Evolutionary conservation across 2,329 filamentous ascomycete genomes (phyloP).

Genomic region (Botrytis fabae): DNA sequence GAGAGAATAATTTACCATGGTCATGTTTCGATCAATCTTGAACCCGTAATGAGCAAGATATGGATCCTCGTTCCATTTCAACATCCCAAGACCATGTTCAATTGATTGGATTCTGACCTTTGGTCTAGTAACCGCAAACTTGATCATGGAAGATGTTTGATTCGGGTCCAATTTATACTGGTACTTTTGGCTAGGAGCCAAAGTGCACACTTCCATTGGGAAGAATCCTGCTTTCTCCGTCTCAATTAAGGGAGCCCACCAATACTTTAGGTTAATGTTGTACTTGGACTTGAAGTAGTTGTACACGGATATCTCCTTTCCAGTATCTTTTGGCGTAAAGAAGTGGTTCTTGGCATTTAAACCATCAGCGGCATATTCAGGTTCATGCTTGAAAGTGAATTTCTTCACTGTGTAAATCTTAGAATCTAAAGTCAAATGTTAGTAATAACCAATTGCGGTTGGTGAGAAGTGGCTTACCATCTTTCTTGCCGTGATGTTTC

Average conservation of each 20-base stretch:
- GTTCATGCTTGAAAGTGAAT: conserved; percentile 46
- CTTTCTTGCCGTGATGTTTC: conserved; percentile 51
- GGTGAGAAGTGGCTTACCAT: conserved; percentile 31
- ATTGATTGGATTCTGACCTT: conserved; percentile 67
- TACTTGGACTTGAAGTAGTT: conserved; percentile 61
- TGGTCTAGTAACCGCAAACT: conserved; percentile 82
- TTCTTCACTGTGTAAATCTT: conserved; percentile 55
- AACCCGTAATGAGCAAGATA: conserved; percentile 75
- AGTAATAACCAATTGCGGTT: neutral
- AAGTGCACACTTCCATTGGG: conserved; percentile 60
- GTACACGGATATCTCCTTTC: conserved; percentile 44
- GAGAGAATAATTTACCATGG: conserved; percentile 45
- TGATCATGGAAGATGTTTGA: conserved; percentile 83
- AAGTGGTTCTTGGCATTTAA: conserved; percentile 52
- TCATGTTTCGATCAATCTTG: conserved; percentile 62
- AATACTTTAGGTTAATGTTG: conserved; percentile 49
- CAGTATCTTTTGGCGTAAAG: conserved; percentile 55
- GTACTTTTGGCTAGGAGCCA: conserved; percentile 59
- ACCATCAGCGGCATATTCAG: conserved; percentile 48
- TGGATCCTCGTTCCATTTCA: conserved; percentile 68
- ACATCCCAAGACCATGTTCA: conserved; percentile 62
- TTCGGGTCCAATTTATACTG: conserved; percentile 59
- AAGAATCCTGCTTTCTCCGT: conserved; percentile 56
- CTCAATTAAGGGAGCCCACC: conserved; percentile 57
- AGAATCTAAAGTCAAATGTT: conserved; percentile 36